Evolutionary conservation across 1,284 basidiomycete genomes (phyloP), one percentile per base, ranked within the genome.

Genomic region (Melampsora americana): DNA sequence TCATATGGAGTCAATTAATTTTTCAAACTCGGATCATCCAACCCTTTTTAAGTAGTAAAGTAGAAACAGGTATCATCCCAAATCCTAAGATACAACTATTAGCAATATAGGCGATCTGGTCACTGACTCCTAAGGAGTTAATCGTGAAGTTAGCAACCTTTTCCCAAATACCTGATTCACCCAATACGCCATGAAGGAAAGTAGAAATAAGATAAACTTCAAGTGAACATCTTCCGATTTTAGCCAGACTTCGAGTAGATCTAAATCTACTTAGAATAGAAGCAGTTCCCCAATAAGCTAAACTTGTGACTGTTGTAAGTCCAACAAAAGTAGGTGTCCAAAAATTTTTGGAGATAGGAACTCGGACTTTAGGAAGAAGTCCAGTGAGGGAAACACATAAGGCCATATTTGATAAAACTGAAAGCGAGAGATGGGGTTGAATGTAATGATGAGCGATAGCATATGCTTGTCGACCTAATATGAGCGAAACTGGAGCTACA

Each of bases 181-280:
- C 12, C 12, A 53, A 53, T 23, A 12, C 50, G 14, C 16, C 23
- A 53, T 53, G 50, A 53, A 53, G 23, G 23, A 53, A 39, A 28
- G 42, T 48, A 14, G 71, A 74, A 46, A 74, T 39, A 9, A 74
- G 26, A 44, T 74, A 74, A 26, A 74, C 53, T 60, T 74, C 71
- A 4, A 74, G 53, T 32, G 71, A 74, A 11, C 71, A 26, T 26
- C 65, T 42, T 32, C 71, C 71, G 18, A 74, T 2, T 2, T 66
- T 66, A 56, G 64, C 64, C 39, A 74, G 30, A 35, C 48, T 30
- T 56, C 48, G 32, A 30, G 2, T 39, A 56, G 46, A 2, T 74
- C 11, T 42, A 26, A 26, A 44, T n/a, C 26, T 26, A 56, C 9
- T 32, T 11, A 74, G 23, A n/a, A 32, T 32, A n/a, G 9, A 35